Evolutionary conservation across 441 rosid genomes (phyloP).

Genomic region (Gossypium schwendimanii): DNA sequence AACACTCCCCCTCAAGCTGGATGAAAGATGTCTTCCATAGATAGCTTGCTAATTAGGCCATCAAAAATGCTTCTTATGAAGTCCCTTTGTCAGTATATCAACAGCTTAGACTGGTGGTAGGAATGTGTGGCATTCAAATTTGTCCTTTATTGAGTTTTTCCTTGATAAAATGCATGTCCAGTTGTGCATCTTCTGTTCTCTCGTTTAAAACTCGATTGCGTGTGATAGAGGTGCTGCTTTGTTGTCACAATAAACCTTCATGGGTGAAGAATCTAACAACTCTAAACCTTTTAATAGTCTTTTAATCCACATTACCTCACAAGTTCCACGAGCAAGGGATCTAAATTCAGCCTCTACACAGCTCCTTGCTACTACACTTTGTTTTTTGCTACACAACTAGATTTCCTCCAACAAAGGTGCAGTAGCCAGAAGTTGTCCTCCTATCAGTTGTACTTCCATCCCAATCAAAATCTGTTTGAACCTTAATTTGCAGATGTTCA

Average conservation of each 20-base stretch:
- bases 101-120: not conserved
- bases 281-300: not conserved
- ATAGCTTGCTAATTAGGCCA: not conserved
- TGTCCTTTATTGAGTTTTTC: not conserved
- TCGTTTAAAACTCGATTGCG: not conserved
- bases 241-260: not conserved
- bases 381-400: not conserved
- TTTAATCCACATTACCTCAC: not conserved
- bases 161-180: not conserved
- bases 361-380: not conserved
- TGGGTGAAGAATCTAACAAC: not conserved
- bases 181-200: not conserved
- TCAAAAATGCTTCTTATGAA: not conserved
- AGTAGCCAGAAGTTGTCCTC: not conserved
- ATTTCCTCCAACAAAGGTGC: not conserved
- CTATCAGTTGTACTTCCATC: not conserved
- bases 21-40: not conserved
- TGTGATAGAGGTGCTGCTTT: not conserved
- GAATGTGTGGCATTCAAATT: not conserved
- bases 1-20: not conserved
- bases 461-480: not conserved
- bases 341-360: not conserved
- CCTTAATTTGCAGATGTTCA: not conserved
- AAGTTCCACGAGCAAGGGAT: not conserved
- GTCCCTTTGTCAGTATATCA: not conserved